Evolutionary conservation across 257 asterid species (phyloP), one percentile per base, ranked within the genome.

Genomic region (Ballota nigra): DNA sequence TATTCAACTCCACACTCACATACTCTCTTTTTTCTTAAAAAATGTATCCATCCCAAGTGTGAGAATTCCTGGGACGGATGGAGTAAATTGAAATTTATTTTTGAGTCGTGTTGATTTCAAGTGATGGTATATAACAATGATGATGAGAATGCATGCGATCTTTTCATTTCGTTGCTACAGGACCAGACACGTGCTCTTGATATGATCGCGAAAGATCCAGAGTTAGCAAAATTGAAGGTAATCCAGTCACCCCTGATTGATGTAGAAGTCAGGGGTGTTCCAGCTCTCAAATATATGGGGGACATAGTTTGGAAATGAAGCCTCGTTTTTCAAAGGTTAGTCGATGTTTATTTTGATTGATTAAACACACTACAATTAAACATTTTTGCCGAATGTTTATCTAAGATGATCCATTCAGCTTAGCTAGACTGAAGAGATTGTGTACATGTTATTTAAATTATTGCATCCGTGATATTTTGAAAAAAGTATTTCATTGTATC

Each of bases 261-360:
- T 73, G 85, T 83, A 23, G 96, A 88, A 79, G 83, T 88, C 68
- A 84, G 92, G 77, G 92, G 96, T 1, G 84, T 87, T 36, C 86
- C 92, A 4, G 97, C 88, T 15, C 90, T 90, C 75, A 82, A 79
- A 52, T 87, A 79, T 71, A 82, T 86, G 88, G 95, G 96, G 13
- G 87, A 86, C 76, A n/a, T 73, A 13, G 77, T 90, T 62, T 86
- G 92, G 96, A 75, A 77, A 77, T 90, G 80, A 86, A 62, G 31
- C 19, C 72, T 47, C 53, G 10, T 31, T 10, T 64, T 60, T 28
- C 12, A 31, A 59, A 67, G 68, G 56, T 22, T 26, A 16, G 2
- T 15, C 6, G 28, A 4, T 8, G 18, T 49, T 26, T 31, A n/a
- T n/a, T 22, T 31, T n/a, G 36, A 33, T 56, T 19, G 60, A n/a